These are phyloP conservation scores for Erigeron philadelphicus DNA, from an alignment of 140 eudicot species.

Conservation along the genomic window DNA sequence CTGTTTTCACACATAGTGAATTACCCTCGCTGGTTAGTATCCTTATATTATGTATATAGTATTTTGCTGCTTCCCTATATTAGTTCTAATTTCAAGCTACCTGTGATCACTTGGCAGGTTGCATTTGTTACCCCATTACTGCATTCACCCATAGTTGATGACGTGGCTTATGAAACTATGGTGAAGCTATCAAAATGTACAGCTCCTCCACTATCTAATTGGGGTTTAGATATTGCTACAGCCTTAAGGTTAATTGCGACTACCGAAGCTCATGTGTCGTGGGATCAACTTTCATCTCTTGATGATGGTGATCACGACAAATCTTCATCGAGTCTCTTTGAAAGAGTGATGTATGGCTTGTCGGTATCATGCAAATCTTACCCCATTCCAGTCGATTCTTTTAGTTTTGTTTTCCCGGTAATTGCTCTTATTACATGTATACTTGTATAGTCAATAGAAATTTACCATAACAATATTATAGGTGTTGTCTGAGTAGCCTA, in stretches of 20 bases:
- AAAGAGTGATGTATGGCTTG: slow-evolving; percentile 63
- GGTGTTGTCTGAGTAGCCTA: too few species aligned
- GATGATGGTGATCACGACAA: slow-evolving; percentile 44
- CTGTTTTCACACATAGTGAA: slow-evolving; percentile 88
- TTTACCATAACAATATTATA: neutral
- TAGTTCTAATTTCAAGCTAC: neutral
- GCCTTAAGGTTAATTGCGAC: slow-evolving; percentile 65
- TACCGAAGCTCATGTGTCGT: slow-evolving; percentile 53
- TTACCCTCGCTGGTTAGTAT: slow-evolving; percentile 75
- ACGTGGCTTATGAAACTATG: slow-evolving; percentile 79
- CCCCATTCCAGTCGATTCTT: slow-evolving; percentile 94
- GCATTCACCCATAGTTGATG: slow-evolving; percentile 68
- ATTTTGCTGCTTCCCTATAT: neutral
- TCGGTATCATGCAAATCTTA: slow-evolving; percentile 72
- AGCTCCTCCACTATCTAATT: slow-evolving; percentile 73
- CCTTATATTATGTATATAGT: neutral
- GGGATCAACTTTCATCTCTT: slow-evolving; percentile 62
- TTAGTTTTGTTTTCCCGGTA: slow-evolving; percentile 86
- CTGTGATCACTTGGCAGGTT: slow-evolving; percentile 43
- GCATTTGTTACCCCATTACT: slow-evolving; percentile 74
- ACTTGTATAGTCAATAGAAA: neutral
- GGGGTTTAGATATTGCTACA: slow-evolving; percentile 96
- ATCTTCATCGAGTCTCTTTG: slow-evolving; percentile 62
- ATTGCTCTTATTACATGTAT: neutral
- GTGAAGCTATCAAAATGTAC: slow-evolving; percentile 82